phyloP scores from a whole-genome alignment of 352 stramenopile species.

The Blastocystis hominis region DNA sequence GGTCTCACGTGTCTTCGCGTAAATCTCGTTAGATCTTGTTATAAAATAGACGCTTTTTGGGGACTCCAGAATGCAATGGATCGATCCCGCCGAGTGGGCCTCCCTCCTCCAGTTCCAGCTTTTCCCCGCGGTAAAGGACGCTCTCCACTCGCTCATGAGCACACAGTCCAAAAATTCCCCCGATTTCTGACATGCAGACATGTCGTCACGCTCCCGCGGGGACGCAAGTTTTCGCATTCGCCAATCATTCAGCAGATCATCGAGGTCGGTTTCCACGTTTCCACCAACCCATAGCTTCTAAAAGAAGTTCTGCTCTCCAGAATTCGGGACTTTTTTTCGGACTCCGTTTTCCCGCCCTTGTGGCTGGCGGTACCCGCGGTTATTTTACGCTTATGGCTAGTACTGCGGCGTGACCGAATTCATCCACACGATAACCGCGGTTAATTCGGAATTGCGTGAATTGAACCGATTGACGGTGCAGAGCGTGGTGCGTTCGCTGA shows the following conservation, averaged over 20 bases:
- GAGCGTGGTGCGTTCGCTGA: not conserved
- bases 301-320: constrained; percentile 2
- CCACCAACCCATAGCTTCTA: not conserved
- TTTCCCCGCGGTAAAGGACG: constrained; percentile 39
- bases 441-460: not conserved
- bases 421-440: not conserved
- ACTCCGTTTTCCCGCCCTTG: not conserved
- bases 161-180: not conserved
- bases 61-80: not conserved
- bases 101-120: constrained; percentile 8
- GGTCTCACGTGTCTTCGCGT: constrained; percentile 38
- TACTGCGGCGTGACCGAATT: constrained; percentile 18
- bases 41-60: constrained; percentile 10
- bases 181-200: not conserved
- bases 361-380: not conserved
- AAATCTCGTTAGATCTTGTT: not conserved
- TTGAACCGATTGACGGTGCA: not conserved
- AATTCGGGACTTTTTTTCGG: not conserved
- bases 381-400: not conserved
- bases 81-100: not conserved
- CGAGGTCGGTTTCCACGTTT: not conserved
- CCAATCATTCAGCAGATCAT: not conserved
- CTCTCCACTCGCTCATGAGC: constrained; percentile 1
- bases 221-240: not conserved
- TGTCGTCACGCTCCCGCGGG: not conserved